These are phyloP conservation scores for Helicostylum pulchrum DNA, from an alignment of 192 early-diverging fungal genomes.

Conservation along the genomic window DNA sequence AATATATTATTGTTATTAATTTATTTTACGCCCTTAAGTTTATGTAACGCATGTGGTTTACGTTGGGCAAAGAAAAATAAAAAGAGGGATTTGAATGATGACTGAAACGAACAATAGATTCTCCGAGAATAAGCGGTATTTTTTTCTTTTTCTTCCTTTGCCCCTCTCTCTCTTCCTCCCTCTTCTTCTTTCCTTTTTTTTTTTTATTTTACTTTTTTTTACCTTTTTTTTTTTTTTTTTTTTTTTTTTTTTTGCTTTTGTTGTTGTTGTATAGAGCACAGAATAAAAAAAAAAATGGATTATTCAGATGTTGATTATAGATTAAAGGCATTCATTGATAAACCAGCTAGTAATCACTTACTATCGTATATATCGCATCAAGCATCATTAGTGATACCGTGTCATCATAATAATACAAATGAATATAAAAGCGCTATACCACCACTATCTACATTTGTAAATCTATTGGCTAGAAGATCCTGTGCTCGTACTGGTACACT, in stretches of 20 bases:
- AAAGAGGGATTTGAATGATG: constrained; percentile 20
- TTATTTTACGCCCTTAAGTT: constrained; percentile 21
- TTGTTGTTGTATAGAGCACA: too few relatives aligned
- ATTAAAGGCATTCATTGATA: too few relatives aligned
- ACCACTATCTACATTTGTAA: constrained; percentile 63
- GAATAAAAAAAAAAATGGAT: too few relatives aligned
- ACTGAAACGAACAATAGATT: constrained; percentile 4
- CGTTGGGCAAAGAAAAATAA: constrained; percentile 40
- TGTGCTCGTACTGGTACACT: constrained; percentile 69
- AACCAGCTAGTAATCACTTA: too few relatives aligned
- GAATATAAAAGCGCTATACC: constrained; percentile 33
- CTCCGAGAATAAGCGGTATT: too few relatives aligned
- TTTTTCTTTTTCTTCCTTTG: too few relatives aligned
- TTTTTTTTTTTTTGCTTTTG: too few relatives aligned
- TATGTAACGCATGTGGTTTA: constrained; percentile 49
- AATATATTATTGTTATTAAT: constrained; percentile 11
- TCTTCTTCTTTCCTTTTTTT: too few relatives aligned
- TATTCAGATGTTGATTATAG: too few relatives aligned
- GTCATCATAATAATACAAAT: constrained; percentile 5
- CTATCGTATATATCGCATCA: constrained; percentile 1
- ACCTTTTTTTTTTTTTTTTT: too few relatives aligned
- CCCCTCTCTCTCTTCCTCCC: too few relatives aligned
- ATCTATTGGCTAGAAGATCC: constrained; percentile 58
- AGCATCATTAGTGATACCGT: constrained; percentile 24
- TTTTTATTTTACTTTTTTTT: too few relatives aligned